Percentiles rank a stretch among this genome's conserved stretches.
phyloP scores from a whole-genome alignment of 2,329 filamentous ascomycete species.

The Rutstroemia sp. region DNA sequence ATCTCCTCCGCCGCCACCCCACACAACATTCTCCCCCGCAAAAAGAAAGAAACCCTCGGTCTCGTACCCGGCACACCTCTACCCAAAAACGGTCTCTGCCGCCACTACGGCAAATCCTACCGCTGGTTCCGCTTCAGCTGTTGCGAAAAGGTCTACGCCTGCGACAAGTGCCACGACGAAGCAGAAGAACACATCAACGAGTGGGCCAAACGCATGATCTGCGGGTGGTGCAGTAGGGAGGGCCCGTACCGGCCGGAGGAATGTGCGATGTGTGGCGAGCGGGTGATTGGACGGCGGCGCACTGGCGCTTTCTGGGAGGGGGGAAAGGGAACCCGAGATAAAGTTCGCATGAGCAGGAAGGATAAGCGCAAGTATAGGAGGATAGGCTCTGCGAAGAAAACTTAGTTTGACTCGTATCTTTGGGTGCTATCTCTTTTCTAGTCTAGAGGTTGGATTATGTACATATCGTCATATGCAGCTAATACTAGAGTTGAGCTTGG shows the following conservation, averaged over 20 bases:
- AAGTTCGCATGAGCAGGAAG: constrained; percentile 63
- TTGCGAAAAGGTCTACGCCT: constrained; percentile 51
- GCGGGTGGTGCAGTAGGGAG: constrained; percentile 72
- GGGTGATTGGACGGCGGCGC: constrained; percentile 58
- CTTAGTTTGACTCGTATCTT: too few relatives aligned
- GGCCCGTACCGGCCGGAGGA: constrained; percentile 72
- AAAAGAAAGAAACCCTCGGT: constrained; percentile 46
- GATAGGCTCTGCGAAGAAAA: constrained; percentile 32
- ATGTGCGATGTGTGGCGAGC: constrained; percentile 65
- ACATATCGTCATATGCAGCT: too few relatives aligned
- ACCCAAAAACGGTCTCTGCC: constrained; percentile 45
- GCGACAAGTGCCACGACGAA: constrained; percentile 68
- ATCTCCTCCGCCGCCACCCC: constrained; percentile 46
- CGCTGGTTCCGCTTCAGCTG: constrained; percentile 61
- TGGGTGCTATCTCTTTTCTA: too few relatives aligned
- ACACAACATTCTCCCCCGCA: constrained; percentile 33
- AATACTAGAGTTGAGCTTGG: too few relatives aligned
- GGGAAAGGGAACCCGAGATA: constrained; percentile 72
- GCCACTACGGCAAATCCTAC: constrained; percentile 51
- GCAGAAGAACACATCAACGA: constrained; percentile 66
- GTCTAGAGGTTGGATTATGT: too few relatives aligned
- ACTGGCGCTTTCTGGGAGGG: constrained; percentile 70
- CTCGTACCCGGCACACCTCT: constrained; percentile 50
- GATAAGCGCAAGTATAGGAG: constrained; percentile 68
- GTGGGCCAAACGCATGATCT: constrained; percentile 79